Evolutionary conservation across 352 stramenopile genomes (phyloP), one percentile per base, ranked within the genome.

Genomic region (Globisporangium splendens): DNA sequence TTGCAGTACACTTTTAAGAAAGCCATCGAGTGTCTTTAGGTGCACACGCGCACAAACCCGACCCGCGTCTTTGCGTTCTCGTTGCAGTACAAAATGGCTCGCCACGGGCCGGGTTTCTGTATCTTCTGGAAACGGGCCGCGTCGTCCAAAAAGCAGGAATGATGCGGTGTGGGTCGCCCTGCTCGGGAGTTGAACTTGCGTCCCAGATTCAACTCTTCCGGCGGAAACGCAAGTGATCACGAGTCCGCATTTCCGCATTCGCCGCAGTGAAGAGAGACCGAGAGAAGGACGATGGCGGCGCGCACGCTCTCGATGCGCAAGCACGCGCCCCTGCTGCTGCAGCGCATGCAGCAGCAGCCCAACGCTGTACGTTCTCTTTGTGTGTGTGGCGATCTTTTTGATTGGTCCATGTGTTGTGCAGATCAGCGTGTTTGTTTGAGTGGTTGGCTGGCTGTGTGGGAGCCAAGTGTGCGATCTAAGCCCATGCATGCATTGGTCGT

Each of bases 241-340:
- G n/a, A n/a, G n/a, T n/a, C n/a, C 12, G 13, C 39, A 44, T 44
- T 44, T n/a, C 39, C 39, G 39, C 39, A 44, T 35, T 35, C 28
- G 28, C 28, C 28, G 28, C 7, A 8, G 1, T 35, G 28, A 4
- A 4, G 28, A 35, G 28, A 44, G 12, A 44, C 12, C 35, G 12
- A n/a, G 39, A 44, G 12, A 44, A 15, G 39, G 3, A n/a, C 12
- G 39, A 44, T 18, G 39, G 17, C 17, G 39, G 7, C 35, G 35
- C 35, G 50, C 33, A 46, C 50, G 18, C 35, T 56, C 50, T 47
- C 50, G 28, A 44, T 56, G 50, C 50, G 50, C 50, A 56, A 56
- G 17, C 50, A 56, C 18, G 12, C 43, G 35, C 50, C 50, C 11
- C 13, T 22, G 35, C 50, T 56, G 35, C 50, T 56, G 50, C 50